These are phyloP conservation scores for Brettanomyces nanus DNA, from an alignment of 805 yeast species.

Conservation along the genomic window DNA sequence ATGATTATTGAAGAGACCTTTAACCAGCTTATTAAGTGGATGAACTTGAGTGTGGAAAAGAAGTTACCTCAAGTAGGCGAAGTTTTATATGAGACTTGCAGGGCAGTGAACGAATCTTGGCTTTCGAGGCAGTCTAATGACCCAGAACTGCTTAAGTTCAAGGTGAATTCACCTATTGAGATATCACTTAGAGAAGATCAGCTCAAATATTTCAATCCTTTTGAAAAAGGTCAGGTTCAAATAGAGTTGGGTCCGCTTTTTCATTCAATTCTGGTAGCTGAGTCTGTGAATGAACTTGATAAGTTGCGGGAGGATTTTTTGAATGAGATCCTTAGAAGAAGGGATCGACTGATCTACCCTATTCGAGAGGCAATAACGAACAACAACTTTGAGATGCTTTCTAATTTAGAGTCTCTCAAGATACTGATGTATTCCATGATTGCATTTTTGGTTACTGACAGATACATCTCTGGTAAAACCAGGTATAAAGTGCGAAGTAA, in stretches of 20 bases:
- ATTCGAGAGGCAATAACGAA: slow-evolving; percentile 32
- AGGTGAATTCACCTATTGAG: slow-evolving; percentile 84
- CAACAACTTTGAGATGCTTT: slow-evolving; percentile 21
- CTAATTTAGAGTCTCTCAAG: slow-evolving; percentile 37
- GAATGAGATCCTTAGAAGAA: slow-evolving; percentile 63
- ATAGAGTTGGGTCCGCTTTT: slow-evolving; percentile 67
- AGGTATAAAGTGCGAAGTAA: slow-evolving; percentile 55
- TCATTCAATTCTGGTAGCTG: slow-evolving; percentile 77
- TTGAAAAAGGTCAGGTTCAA: slow-evolving; percentile 35
- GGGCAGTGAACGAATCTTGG: slow-evolving; percentile 55
- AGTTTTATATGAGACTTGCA: slow-evolving; percentile 44
- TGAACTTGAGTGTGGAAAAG: slow-evolving; percentile 52
- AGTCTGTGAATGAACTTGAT: slow-evolving; percentile 60
- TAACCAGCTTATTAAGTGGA: slow-evolving; percentile 55
- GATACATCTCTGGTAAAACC: slow-evolving; percentile 55
- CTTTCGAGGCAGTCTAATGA: slow-evolving; percentile 35
- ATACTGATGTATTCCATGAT: slow-evolving; percentile 52
- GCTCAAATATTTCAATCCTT: slow-evolving; percentile 35
- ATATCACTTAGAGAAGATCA: slow-evolving; percentile 52
- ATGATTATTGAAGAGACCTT: slow-evolving; percentile 71
- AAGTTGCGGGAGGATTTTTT: slow-evolving; percentile 54
- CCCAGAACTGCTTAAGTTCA: slow-evolving; percentile 42
- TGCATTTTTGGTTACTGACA: slow-evolving; percentile 75
- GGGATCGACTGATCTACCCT: slow-evolving; percentile 64
- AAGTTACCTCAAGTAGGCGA: slow-evolving; percentile 55